These are phyloP conservation scores for Solanum hybrid DNA, from an alignment of 305 asterid genomes.

Conservation along the genomic window DNA sequence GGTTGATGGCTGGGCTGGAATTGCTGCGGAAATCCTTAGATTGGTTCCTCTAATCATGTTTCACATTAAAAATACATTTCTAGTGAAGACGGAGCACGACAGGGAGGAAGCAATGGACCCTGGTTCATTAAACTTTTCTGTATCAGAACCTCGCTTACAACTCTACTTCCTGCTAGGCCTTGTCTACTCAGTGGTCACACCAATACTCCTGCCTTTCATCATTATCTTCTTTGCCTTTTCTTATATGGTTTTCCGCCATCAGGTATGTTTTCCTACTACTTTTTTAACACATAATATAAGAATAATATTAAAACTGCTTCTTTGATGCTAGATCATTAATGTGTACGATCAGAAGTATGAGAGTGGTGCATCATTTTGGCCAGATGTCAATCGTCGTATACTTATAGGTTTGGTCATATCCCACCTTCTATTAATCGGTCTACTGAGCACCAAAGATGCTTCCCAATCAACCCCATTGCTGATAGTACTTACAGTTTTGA, in stretches of 20 bases:
- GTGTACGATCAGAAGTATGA: conserved; percentile 91
- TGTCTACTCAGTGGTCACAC: conserved; percentile 71
- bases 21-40: conserved; percentile 85
- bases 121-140: conserved; percentile 49
- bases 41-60: conserved; percentile 57
- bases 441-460: conserved; percentile 64
- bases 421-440: conserved; percentile 73
- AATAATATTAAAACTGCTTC: conserved; percentile 4
- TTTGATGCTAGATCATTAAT: conserved; percentile 70
- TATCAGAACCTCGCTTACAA: conserved; percentile 77
- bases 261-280: conserved; percentile 32
- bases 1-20: conserved; percentile 99
- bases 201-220: conserved; percentile 83
- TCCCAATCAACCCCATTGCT: conserved; percentile 68
- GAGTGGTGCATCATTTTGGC: conserved; percentile 85
- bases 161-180: conserved; percentile 83
- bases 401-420: conserved; percentile 61
- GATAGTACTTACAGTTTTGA: conserved; percentile 60
- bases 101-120: conserved; percentile 96
- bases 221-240: conserved; percentile 78
- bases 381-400: conserved; percentile 79
- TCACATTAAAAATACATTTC: conserved; percentile 74
- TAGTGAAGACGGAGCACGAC: conserved; percentile 84
- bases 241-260: conserved; percentile 84
- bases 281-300: background rate